Percentiles rank a stretch among this genome's conserved stretches.
These are phyloP conservation scores for Lodderomyces margitis DNA, from an alignment of 1,139 yeast genomes.

Conservation along the genomic window DNA sequence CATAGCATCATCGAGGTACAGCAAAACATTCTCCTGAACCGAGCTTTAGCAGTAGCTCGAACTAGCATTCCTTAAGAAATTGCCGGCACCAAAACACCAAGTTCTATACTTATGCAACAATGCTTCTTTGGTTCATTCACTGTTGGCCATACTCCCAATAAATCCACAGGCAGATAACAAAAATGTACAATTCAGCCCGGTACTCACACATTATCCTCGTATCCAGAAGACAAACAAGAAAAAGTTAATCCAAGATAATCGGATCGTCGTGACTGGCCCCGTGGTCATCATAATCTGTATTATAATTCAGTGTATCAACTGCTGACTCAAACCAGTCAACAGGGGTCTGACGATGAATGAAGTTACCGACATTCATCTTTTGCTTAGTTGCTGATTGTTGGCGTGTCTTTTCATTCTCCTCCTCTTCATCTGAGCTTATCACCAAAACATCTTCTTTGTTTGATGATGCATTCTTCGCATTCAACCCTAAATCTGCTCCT, in stretches of 20 bases:
- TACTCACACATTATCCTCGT: no score
- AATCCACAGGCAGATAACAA: no score
- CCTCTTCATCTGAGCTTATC: constrained; percentile 30
- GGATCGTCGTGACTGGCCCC: constrained; percentile 15
- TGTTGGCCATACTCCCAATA: no score
- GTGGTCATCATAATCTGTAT: constrained; percentile 1
- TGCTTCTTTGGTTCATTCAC: no score
- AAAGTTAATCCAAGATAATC: constrained; percentile 6
- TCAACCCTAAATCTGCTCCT: constrained; percentile 14
- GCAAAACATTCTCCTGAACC: no score
- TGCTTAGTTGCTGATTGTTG: constrained; percentile 5
- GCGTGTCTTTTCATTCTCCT: constrained; percentile 16
- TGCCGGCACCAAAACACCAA: no score
- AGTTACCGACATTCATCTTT: not conserved
- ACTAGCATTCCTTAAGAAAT: no score
- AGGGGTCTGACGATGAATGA: not conserved
- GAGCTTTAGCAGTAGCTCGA: no score
- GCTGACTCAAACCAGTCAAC: not conserved
- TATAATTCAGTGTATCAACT: not conserved
- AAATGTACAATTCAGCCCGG: no score
- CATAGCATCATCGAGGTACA: no score
- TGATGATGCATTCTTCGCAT: not conserved
- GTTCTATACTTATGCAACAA: no score
- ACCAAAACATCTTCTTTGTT: constrained; percentile 24
- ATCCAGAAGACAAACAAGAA: no score